Percentiles rank a stretch among this genome's conserved stretches.
Evolutionary conservation across 352 stramenopile genomes (phyloP).

Genomic region (Globisporangium cystogenes): DNA sequence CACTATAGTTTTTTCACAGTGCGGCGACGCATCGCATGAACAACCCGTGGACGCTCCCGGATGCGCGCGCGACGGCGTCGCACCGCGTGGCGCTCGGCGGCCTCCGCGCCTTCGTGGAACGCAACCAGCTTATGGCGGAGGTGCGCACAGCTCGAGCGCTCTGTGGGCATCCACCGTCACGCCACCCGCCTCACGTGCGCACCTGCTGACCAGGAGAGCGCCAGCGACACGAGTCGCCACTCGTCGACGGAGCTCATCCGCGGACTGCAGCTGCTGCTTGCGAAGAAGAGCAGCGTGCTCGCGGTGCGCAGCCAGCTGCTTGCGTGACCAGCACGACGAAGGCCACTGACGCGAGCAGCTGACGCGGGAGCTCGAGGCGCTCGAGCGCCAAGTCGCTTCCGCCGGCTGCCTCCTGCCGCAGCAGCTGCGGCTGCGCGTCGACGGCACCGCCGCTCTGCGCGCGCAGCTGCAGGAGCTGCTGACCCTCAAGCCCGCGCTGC

Average conservation of each 20-base stretch:
- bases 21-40: neutral
- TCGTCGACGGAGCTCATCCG: conserved; percentile 14
- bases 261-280: conserved; percentile 15
- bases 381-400: conserved; percentile 23
- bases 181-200: no score
- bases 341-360: conserved; percentile 12
- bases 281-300: conserved; percentile 17
- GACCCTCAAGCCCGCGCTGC: conserved; percentile 28
- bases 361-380: conserved; percentile 28
- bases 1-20: neutral
- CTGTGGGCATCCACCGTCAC: no score
- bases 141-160: no score
- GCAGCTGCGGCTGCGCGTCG: conserved; percentile 22
- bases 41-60: conserved; percentile 28
- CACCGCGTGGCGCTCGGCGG: conserved; percentile 27
- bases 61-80: conserved; percentile 7
- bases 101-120: conserved; percentile 31
- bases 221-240: neutral
- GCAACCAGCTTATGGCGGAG: conserved; percentile 23
- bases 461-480: conserved; percentile 25
- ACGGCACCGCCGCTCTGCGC: conserved; percentile 14
- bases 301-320: conserved; percentile 15
- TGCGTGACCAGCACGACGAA: no score
- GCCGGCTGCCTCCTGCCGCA: conserved; percentile 18
- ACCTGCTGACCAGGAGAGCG: neutral